Evolutionary conservation across 2,329 filamentous ascomycete genomes (phyloP).

Genomic region (Bipolaris sorokiniana): DNA sequence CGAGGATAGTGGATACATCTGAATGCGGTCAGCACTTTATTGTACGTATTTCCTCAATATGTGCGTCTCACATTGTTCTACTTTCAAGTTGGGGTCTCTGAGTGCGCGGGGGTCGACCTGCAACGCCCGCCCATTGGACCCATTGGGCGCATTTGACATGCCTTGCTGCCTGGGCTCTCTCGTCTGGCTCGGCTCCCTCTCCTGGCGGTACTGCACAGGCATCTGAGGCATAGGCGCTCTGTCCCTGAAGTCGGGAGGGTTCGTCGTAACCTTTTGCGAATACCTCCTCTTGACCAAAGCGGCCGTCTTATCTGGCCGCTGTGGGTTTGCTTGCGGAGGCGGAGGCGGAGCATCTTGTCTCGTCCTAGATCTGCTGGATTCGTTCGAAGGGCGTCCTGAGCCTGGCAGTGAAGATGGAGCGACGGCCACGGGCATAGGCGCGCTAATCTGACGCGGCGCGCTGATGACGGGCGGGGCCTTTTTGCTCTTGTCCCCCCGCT

Average conservation of each 20-base stretch:
- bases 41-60: neutral
- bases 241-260: slow-evolving; percentile 71
- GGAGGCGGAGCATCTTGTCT: slow-evolving; percentile 33
- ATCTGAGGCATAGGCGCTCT: slow-evolving; percentile 71
- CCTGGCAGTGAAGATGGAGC: slow-evolving; percentile 42
- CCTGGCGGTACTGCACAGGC: slow-evolving; percentile 64
- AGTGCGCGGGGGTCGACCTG: slow-evolving; percentile 78
- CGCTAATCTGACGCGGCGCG: slow-evolving; percentile 62
- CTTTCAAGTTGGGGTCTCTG: slow-evolving; percentile 76
- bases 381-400: slow-evolving; percentile 47
- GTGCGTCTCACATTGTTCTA: slow-evolving; percentile 73
- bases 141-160: slow-evolving; percentile 49
- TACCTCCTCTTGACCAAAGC: slow-evolving; percentile 95
- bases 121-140: slow-evolving; percentile 57
- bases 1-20: slow-evolving; percentile 73
- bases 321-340: slow-evolving; percentile 47
- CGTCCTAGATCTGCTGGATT: slow-evolving; percentile 44
- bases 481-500: slow-evolving; percentile 60
- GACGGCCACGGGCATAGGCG: slow-evolving; percentile 44
- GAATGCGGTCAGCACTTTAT: slow-evolving; percentile 12
- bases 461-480: slow-evolving; percentile 56
- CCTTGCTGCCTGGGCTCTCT: slow-evolving; percentile 56
- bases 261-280: slow-evolving; percentile 86
- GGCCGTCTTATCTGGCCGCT: slow-evolving; percentile 61
- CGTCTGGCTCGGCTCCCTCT: slow-evolving; percentile 54